Base-by-base conservation (phyloP, 257 asterid genomes). In the Plantago elongata region DNA sequence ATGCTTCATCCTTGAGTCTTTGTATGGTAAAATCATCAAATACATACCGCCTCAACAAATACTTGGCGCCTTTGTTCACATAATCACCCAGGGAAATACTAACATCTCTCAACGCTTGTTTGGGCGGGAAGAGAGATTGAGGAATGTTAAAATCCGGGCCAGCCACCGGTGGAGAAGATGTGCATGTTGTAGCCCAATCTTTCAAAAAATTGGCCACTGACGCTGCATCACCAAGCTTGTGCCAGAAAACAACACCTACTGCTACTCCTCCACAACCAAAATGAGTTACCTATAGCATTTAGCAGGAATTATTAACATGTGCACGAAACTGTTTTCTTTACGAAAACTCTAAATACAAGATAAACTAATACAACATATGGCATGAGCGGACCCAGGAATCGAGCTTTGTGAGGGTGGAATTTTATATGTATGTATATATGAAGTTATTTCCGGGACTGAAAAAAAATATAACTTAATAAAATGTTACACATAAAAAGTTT, bases 181-280 rank as follows among this genome's bases (percentile, higher is more conserved):
- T 45, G 8, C 62, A 14, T 5, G 43, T 27, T 44, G 54, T 13
- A 10, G 56, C 70, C 70, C 63, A 55, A 11, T 38, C 34, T 9
- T 45, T 45, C 38, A 65, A 5, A 34, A 65, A 65, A 5, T 17
- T 29, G 8, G 15, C 27, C 7, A 45, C 3, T 29, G 63, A 45
- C 1, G 11, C 15, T 0, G 40, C 64, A 57, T 57, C 64, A 7
- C n/a, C 59, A 14, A 57, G 50, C 13, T 47, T 17, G 40, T 66
- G 71, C 48, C 58, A 47, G 22, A 57, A 60, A 57, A 46, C 47
- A 9, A 38, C 13, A 11, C 17, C 64, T 45, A 57, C 37, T 11
- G 47, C 71, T 0, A 66, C 27, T 5, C 71, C 64, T 7, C 71
- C 64, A 17, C 64, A 57, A 9, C 47, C 58, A 15, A 66, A 66